Evolutionary conservation across 176 grass and related monocot species (phyloP), one percentile per base, ranked within the genome.

Genomic region (Luzula sylvatica): DNA sequence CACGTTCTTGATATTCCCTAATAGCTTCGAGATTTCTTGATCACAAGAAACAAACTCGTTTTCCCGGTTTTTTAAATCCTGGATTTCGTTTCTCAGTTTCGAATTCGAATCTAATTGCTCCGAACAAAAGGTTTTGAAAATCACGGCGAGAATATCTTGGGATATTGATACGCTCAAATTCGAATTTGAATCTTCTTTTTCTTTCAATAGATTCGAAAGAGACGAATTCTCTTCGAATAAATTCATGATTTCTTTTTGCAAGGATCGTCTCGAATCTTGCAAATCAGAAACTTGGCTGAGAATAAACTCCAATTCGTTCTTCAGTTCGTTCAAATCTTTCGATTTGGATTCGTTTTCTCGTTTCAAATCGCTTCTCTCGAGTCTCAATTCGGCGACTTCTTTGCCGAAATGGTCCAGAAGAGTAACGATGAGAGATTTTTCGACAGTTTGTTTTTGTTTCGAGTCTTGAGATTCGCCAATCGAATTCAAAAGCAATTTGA

Each of bases 331-430:
- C 46, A 90, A 40, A 40, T 98, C 81, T 42, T 87, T 76, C 0
- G 27, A 78, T 67, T 82, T 86, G 1, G 26, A 25, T 19, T 70
- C 72, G 65, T 66, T 82, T 55, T 90, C 81, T 77, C 66, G 48
- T 64, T 82, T 73, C 30, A 90, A 51, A 64, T 42, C 50, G 61
- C 52, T 73, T 63, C 74, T 79, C 73, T 90, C 92, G 26, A 82
- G 71, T 64, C 85, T 82, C 35, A 98, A 65, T 53, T 98, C 92
- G 3, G 74, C 66, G 32, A 98, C 81, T 65, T 90, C 82, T n/a
- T 67, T 48, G 49, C 78, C 85, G 69, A 90, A 98, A 47, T 98
- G 92, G 65, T 98, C 78, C 3, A 98, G 68, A 72, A 98, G 85
- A 1, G 81, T 90, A 28, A 90, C 72, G 40, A 95, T 70, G 53